Evolutionary conservation across 768 basidiomycete genomes (phyloP), one percentile per base, ranked within the genome.

Genomic region (Coprinopsis strossmayeri): DNA sequence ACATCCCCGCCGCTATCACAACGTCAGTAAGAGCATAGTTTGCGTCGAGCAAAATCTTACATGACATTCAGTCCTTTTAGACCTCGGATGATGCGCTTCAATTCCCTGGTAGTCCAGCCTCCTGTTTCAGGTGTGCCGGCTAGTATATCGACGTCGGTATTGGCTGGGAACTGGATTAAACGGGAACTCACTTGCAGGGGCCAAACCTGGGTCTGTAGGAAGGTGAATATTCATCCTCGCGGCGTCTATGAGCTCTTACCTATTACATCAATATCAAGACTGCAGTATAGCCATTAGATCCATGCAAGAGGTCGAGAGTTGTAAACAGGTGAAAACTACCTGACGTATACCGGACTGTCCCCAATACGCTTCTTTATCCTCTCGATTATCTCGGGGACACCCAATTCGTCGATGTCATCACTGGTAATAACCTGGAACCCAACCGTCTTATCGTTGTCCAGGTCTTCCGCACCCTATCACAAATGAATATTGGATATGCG

Each of bases 41-140:
- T 38, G 30, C 1, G 39, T 7, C 25, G 43, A 28, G 21, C 24
- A n/a, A 35, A 26, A 17, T 57, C 81, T 40, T 67, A 88, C 87
- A 91, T 80, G 49, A 90, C 81, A 60, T 90, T 88, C 27, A 92
- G 67, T 3, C 87, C 87, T 1, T 78, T 78, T 11, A 91, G 71
- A 12, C 90, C 89, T 50, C 90, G 78, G 44, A 91, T 71, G 56
- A 90, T 86, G 28, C 85, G 77, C 57, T 90, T 89, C 34, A 88
- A 71, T 64, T 91, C 89, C 41, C 88, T 78, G 17, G 79, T 82
- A 2, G 89, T 88, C 87, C 86, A 90, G 11, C 89, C 89, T 26
- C 89, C 89, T 1, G 83, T 73, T 62, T 91, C 89, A 12, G 89
- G 89, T 1, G 89, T 91, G 12, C 89, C 87, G 49, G 90, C 84